Evolutionary conservation across 129 eudicot genomes (phyloP).

Genomic region (Heracleum sosnowskyi): DNA sequence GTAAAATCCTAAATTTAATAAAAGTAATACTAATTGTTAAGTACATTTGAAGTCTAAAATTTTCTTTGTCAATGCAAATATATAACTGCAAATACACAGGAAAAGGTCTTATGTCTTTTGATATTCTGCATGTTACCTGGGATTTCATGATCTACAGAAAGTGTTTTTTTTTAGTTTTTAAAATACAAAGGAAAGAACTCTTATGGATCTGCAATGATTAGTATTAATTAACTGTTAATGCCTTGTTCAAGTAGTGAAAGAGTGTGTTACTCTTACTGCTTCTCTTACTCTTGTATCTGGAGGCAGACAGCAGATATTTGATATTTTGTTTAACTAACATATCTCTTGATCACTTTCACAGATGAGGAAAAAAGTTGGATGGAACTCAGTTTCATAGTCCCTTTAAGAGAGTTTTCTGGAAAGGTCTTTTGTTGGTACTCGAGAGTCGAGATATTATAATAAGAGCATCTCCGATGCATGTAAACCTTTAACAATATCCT

Average conservation of each 20-base stretch:
- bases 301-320: background rate
- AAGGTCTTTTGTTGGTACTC: background rate
- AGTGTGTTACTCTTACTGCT: background rate
- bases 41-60: no score
- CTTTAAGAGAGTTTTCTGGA: background rate
- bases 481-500: no score
- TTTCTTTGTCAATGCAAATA: no score
- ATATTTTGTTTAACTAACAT: background rate
- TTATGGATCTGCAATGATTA: no score
- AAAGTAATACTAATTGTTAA: no score
- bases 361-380: background rate
- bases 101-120: background rate
- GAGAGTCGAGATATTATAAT: no score
- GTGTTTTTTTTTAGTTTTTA: background rate
- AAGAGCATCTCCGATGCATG: no score
- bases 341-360: background rate
- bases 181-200: background rate
- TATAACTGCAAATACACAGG: no score
- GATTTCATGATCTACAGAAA: no score
- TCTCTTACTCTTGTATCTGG: background rate
- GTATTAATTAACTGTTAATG: background rate
- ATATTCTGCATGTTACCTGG: background rate
- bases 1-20: no score
- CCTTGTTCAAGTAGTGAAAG: background rate
- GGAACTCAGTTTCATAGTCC: background rate